These are phyloP conservation scores for Colletotrichum liaoningense DNA, from an alignment of 2,329 filamentous ascomycete genomes.

Conservation along the genomic window DNA sequence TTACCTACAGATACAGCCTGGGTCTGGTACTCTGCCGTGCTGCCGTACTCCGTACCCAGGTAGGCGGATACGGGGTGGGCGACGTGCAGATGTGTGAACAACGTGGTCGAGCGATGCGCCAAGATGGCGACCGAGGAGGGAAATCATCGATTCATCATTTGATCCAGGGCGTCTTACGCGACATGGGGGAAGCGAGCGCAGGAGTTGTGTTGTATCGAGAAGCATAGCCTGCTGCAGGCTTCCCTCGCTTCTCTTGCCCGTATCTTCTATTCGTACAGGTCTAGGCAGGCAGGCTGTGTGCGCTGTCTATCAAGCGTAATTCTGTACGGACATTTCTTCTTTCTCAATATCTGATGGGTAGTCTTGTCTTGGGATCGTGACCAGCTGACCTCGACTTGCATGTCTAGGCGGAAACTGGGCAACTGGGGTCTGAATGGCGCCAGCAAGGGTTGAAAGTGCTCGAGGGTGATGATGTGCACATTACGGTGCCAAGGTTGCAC, in stretches of 20 bases:
- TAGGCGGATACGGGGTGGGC: not conserved
- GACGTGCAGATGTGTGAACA: not conserved
- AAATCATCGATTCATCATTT: not conserved
- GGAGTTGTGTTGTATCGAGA: not conserved
- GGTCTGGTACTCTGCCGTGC: not conserved
- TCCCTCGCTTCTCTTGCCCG: not conserved
- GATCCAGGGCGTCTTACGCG: not conserved
- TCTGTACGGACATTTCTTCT: not conserved
- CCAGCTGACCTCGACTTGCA: conserved; percentile 32
- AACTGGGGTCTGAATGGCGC: conserved; percentile 2
- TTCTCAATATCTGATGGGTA: not conserved
- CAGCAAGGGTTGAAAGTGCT: conserved; percentile 7
- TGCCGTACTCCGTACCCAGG: not conserved
- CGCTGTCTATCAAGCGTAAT: not conserved
- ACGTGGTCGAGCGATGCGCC: not conserved
- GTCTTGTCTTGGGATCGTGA: conserved; percentile 5
- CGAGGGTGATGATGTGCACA: conserved; percentile 16
- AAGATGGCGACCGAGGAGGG: not conserved
- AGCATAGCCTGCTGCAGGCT: not conserved
- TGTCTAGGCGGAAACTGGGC: conserved; percentile 3
- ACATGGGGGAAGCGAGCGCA: not conserved
- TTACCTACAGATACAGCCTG: not conserved
- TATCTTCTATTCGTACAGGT: not conserved
- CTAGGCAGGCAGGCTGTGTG: not conserved
- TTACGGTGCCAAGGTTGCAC: conserved; percentile 21